Evolutionary conservation across 1,139 yeast species (phyloP), one percentile per base, ranked within the genome.

Genomic region (Pneumocystis carinii): DNA sequence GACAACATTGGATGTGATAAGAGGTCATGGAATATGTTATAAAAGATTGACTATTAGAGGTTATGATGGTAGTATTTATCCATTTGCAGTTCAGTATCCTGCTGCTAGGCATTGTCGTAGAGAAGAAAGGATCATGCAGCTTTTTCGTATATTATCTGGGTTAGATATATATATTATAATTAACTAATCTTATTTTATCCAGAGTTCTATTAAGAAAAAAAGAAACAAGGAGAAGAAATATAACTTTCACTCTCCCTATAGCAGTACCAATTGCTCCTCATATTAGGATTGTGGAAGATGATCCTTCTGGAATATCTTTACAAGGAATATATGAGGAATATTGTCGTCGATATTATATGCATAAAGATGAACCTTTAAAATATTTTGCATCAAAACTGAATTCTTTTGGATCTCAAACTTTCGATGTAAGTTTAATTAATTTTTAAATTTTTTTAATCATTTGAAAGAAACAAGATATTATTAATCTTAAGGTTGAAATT

Each of bases 61-160:
- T 10, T 88, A 88, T 70, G 97, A 92, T 73, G 98, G 97, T 68
- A 83, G 90, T 67, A 75, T 86, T 65, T 96, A 92, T 74, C 83
- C 92, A 59, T 94, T 92, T 78, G 95, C 96, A 0, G 95, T 94
- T 19, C 98, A 94, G 75, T 90, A 87, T 74, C 98, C 99, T 4
- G 96, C 98, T 19, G 97, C 96, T 12, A 84, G 98, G 70, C 97
- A 92, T 71, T 89, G 96, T 70, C 86, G 98, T 71, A 83, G 98
- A 65, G 99, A 94, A 73, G 99, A 94, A 72, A 81, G 96, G 62
- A 86, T 92, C 65, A 87, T 89, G 78, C 98, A 92, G 73, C 75
- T 94, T 68, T 90, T 89, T 79, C 81, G 96, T 69, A 82, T 92
- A 61, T 84, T 94, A 75, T 89, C 55, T 24, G 55, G 55, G 55